phyloP scores from a whole-genome alignment of 805 yeast genomes.

The Yarrowia sp. region DNA sequence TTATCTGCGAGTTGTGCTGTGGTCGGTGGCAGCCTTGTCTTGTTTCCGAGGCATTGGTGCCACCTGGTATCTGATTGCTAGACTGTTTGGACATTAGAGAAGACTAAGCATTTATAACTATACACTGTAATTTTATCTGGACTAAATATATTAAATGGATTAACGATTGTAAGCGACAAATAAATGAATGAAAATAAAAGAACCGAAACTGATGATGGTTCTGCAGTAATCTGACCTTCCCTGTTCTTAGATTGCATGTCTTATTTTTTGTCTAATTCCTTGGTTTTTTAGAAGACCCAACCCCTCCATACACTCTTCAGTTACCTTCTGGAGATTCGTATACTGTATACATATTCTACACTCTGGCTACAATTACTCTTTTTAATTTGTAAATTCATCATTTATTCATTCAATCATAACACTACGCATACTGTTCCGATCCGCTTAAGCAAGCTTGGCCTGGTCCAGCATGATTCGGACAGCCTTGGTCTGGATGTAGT shows the following conservation, averaged over 20 bases:
- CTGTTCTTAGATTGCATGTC: no score
- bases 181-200: no score
- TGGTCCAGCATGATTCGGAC: conserved; percentile 50
- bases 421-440: background rate
- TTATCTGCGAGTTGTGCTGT: conserved; percentile 79
- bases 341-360: no score
- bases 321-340: no score
- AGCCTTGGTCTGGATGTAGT: conserved; percentile 74
- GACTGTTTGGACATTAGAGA: conserved; percentile 36
- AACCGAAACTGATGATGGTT: no score
- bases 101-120: background rate
- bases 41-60: conserved; percentile 79
- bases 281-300: no score
- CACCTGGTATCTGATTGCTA: conserved; percentile 50
- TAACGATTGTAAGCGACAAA: no score
- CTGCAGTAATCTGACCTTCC: no score
- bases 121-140: background rate
- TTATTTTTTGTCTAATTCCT: no score
- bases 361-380: background rate
- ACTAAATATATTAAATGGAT: background rate
- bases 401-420: conserved; percentile 15
- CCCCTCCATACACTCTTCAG: no score
- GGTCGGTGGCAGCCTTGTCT: conserved; percentile 93
- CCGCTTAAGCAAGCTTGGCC: conserved; percentile 9
- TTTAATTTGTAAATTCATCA: background rate